These are phyloP conservation scores for Immersiporthe knoxdaviesiana DNA, from an alignment of 2,329 filamentous ascomycete genomes.

Conservation along the genomic window DNA sequence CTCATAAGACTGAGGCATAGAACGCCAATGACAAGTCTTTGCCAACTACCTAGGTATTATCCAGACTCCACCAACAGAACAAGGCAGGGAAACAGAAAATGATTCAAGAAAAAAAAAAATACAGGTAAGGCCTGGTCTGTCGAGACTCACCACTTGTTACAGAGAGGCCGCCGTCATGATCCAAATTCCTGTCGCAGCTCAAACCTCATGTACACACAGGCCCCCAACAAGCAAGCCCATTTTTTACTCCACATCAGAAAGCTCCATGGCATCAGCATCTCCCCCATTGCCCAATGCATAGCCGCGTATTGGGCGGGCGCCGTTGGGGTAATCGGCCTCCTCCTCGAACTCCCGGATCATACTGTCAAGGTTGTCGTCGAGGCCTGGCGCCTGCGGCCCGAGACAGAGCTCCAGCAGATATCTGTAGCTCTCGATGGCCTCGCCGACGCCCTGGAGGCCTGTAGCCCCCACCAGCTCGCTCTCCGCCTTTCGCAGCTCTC, in stretches of 20 bases:
- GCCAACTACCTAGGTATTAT: neutral
- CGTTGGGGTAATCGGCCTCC: conserved; percentile 52
- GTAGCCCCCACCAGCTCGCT: conserved; percentile 70
- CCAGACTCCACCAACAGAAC: neutral
- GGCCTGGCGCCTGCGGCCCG: conserved; percentile 68
- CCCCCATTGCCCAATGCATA: conserved; percentile 19
- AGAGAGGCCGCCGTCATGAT: neutral
- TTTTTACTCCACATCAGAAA: conserved; percentile 36
- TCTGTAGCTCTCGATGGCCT: conserved; percentile 75
- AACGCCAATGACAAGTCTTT: neutral
- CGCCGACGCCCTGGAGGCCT: conserved; percentile 69
- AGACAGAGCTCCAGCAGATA: conserved; percentile 70
- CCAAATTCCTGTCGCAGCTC: too few species aligned
- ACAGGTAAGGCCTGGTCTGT: neutral
- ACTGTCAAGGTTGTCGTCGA: conserved; percentile 66
- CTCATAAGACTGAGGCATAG: neutral
- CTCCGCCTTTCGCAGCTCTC: conserved; percentile 65
- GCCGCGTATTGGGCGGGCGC: conserved; percentile 15
- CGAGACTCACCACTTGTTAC: neutral
- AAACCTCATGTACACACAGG: neutral
- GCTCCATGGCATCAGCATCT: conserved; percentile 35
- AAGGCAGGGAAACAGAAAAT: neutral
- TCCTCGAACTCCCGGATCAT: conserved; percentile 67
- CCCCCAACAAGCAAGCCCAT: neutral
- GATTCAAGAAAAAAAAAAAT: neutral